Evolutionary conservation across 169 alveolate species (phyloP).

Genomic region (Eimeria praecox): DNA sequence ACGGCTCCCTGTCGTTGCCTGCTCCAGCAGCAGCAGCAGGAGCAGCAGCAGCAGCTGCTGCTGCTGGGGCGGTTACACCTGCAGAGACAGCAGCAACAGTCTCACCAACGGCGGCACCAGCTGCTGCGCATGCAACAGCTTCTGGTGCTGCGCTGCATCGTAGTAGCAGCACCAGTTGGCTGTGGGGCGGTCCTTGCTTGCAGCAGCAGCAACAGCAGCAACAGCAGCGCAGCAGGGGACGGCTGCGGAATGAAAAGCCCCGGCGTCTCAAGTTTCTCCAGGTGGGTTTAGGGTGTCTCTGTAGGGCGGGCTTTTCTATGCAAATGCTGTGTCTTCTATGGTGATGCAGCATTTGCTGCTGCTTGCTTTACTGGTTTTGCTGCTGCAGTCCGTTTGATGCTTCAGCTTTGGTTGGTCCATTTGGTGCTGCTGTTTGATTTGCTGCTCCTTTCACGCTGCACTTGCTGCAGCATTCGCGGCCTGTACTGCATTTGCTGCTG

Average conservation of each 20-base stretch:
- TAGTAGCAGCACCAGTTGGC: constrained; percentile 63
- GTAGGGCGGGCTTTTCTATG: not conserved
- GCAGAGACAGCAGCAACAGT: constrained; percentile 24
- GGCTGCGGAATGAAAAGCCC: constrained; percentile 77
- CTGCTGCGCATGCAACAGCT: constrained; percentile 34
- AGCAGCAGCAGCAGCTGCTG: constrained; percentile 49
- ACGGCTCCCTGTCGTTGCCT: constrained; percentile 30
- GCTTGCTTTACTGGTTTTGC: not conserved
- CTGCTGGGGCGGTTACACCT: constrained; percentile 28
- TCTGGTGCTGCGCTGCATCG: constrained; percentile 33
- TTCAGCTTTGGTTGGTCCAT: not conserved
- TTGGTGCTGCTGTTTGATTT: not conserved
- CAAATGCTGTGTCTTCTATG: not conserved
- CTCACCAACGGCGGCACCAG: constrained; percentile 22
- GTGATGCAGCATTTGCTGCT: not conserved
- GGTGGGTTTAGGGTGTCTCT: not conserved
- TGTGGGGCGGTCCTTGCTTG: constrained; percentile 66
- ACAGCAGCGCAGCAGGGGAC: constrained; percentile 78
- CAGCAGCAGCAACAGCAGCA: constrained; percentile 80
- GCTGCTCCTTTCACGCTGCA: not conserved
- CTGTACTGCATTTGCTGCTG: not conserved
- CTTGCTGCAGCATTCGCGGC: not conserved
- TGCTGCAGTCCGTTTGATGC: not conserved
- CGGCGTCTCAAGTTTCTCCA: constrained; percentile 63
- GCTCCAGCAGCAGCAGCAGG: constrained; percentile 30